phyloP scores from a whole-genome alignment of 768 basidiomycete genomes.

The Russula lepida region DNA sequence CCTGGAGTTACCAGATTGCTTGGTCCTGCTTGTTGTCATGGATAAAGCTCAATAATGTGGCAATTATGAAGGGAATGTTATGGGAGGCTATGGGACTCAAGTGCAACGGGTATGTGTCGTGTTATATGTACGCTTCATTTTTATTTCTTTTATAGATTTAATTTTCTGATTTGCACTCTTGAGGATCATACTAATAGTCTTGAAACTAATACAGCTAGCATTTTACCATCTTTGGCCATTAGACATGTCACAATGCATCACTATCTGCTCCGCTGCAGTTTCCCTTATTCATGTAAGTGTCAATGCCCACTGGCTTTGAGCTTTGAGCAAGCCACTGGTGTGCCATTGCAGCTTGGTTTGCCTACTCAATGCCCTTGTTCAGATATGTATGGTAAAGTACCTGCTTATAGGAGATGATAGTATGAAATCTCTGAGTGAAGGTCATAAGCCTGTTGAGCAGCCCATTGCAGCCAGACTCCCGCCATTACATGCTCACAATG shows the following conservation, averaged over 20 bases:
- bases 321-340: neutral
- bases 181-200: too few species aligned
- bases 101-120: neutral
- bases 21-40: neutral
- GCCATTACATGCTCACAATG: neutral
- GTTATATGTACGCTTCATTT: neutral
- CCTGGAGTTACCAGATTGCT: neutral
- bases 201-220: too few species aligned
- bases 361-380: too few species aligned
- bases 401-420: neutral
- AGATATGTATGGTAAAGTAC: too few species aligned
- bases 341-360: neutral
- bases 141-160: neutral
- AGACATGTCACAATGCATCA: neutral
- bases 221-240: too few species aligned
- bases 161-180: neutral
- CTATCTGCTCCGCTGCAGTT: neutral
- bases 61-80: neutral
- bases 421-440: neutral
- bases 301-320: neutral
- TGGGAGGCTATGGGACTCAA: neutral
- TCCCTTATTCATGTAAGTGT: too few species aligned
- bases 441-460: neutral
- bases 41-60: too few species aligned
- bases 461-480: neutral